Evolutionary conservation across 176 grass and related monocot species (phyloP), one percentile per base, ranked within the genome.

Genomic region (Bonia amplexicaulis): DNA sequence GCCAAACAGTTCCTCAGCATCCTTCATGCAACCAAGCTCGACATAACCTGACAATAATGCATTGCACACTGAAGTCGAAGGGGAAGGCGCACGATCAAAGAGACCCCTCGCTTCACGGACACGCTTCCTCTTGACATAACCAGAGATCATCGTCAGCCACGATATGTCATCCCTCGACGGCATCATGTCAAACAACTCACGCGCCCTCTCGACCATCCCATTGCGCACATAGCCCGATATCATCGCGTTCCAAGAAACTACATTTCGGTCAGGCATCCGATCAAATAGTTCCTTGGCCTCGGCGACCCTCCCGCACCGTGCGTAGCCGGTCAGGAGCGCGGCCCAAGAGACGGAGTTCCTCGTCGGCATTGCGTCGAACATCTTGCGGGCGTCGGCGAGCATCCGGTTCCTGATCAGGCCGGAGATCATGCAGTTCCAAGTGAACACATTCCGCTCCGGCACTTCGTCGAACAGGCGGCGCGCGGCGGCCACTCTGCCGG

Each of bases 241-340:
- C 89, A 91, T 91, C 17, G 92, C 87, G 63, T 94, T 94, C 92
- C 92, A 94, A 2, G 89, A 91, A 9, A 75, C 87, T 19, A 91
- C 87, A 12, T 66, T 91, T 23, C 78, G 78, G 14, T 85, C 73
- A 0, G 89, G 87, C 83, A 90, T 92, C 66, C 82, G 74, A 66
- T 92, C 74, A 41, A 94, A 92, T 52, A 95, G 66, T 7, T 88
- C 41, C 58, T 88, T 82, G 65, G 90, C 90, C 69, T 95, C 82
- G 4, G 86, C 51, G 31, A 90, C 72, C 73, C 90, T 74, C 42
- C 93, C 90, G 27, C 71, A 40, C 55, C 69, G 78, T 1, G 88
- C 79, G 17, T 88, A 90, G 6, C 90, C 85, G 0, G 85, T 88
- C 75, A 92, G 46, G 23, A 95, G 86, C 15, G 90, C 84, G 1